phyloP scores from a whole-genome alignment of 1,139 yeast species.

The Blastobotrys persicus region DNA sequence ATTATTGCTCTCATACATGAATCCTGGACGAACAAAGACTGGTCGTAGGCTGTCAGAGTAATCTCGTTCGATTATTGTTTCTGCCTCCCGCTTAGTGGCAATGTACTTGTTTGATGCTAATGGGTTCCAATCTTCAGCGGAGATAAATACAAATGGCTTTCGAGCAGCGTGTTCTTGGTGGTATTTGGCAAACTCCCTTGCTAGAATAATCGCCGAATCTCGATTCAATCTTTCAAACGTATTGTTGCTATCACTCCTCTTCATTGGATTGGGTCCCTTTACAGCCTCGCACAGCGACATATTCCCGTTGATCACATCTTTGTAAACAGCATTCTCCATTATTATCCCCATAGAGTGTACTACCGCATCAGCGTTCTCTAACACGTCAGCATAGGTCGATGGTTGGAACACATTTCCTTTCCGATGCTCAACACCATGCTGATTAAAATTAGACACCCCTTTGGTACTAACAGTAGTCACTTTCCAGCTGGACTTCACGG shows the following conservation, averaged over 20 bases:
- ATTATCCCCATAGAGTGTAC: constrained; percentile 83
- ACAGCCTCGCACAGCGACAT: constrained; percentile 11
- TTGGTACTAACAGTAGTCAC: constrained; percentile 43
- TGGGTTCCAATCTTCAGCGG: constrained; percentile 71
- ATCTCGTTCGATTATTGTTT: constrained; percentile 45
- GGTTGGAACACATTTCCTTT: constrained; percentile 69
- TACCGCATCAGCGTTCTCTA: constrained; percentile 57
- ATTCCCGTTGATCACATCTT: constrained; percentile 39
- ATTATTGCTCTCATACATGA: constrained; percentile 64
- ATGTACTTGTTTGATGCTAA: constrained; percentile 69
- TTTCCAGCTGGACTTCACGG: constrained; percentile 57
- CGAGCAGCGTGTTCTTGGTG: constrained; percentile 15
- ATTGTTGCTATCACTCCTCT: constrained; percentile 25
- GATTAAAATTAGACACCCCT: constrained; percentile 32
- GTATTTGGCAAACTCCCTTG: constrained; percentile 49
- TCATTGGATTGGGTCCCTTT: constrained; percentile 30
- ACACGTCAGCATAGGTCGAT: constrained; percentile 47
- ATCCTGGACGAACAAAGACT: constrained; percentile 72
- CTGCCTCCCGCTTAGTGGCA: constrained; percentile 74
- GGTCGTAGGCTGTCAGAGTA: constrained; percentile 47
- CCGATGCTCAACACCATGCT: constrained; percentile 59
- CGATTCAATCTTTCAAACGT: constrained; percentile 66
- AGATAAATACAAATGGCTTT: constrained; percentile 64
- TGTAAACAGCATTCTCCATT: constrained; percentile 66
- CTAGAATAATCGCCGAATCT: constrained; percentile 66